Base-by-base conservation (phyloP, 768 basidiomycete species). In the Paxillus ammoniavirescens region DNA sequence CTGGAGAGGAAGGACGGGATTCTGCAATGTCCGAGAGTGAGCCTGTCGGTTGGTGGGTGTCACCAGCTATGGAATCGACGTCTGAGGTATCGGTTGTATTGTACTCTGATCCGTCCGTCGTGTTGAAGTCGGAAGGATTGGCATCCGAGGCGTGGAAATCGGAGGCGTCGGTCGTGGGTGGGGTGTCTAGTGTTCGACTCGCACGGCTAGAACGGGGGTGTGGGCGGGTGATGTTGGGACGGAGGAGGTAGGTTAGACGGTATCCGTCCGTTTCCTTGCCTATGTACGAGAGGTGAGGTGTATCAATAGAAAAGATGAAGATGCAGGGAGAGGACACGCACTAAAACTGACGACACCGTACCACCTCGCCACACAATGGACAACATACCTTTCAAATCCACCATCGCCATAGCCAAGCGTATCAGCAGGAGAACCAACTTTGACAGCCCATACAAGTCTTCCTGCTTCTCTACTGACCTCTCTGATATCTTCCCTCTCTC, bases 321-420 rank as follows among this genome's bases (percentile, higher is more conserved):
- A 8, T 47, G 21, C 8, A n/a, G 3, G n/a, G n/a, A 12, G 42
- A 35, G 12, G 31, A 57, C 7, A 76, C 87, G 61, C 68, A 89
- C 89, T 92, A 75, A 84, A 93, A 72, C 87, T 88, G 61, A 92
- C 85, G 54, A 93, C 68, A 53, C 83, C 83, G 66, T 91, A 82
- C 69, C 86, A 92, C 36, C 90, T 76, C 40, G 89, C 89, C 54
- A 87, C 85, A 59, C 90, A 92, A 58, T 93, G 91, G 6, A 92
- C 83, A 43, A 92, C 81, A 61, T 89, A 92, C 31, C 91, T 78
- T 28, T 86, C 83, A 72, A 91, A 92, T 0, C 83, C 76, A 62
- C 90, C 87, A 52, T 86, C 79, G 5, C 74, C 35, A 23, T 52
- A 40, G 18, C 17, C 37, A 5, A 51, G 12, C 12, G 18, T 37